phyloP scores from a whole-genome alignment of 2,329 filamentous ascomycete genomes.

The Trichoderma sp. region DNA sequence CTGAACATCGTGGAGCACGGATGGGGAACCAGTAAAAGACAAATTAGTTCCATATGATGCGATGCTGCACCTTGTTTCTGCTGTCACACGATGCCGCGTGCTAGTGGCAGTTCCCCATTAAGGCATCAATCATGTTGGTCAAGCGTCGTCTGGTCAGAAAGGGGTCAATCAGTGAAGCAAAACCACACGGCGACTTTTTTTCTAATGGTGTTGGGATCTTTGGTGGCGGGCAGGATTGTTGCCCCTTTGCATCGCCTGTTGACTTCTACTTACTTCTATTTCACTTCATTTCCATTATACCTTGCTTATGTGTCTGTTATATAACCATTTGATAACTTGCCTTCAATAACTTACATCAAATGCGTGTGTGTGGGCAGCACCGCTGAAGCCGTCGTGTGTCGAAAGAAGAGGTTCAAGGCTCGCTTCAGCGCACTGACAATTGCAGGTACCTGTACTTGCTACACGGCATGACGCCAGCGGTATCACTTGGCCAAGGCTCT shows the following conservation, averaged over 20 bases:
- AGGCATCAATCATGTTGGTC: background rate
- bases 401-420: background rate
- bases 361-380: background rate
- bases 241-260: background rate
- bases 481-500: constrained; percentile 5
- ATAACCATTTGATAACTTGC: background rate
- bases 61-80: background rate
- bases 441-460: background rate
- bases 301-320: background rate
- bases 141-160: background rate
- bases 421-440: background rate
- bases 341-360: background rate
- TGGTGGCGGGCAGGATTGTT: background rate
- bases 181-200: background rate
- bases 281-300: background rate
- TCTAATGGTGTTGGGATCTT: background rate
- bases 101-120: background rate
- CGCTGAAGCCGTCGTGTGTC: background rate
- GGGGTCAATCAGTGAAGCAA: background rate
- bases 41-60: background rate
- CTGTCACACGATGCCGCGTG: background rate
- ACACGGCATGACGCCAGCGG: constrained; percentile 7
- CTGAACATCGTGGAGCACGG: background rate
- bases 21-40: background rate
- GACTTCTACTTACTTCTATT: background rate